Evolutionary conservation across 495 filamentous ascomycete genomes (phyloP).

Genomic region (Echria macrotheca): DNA sequence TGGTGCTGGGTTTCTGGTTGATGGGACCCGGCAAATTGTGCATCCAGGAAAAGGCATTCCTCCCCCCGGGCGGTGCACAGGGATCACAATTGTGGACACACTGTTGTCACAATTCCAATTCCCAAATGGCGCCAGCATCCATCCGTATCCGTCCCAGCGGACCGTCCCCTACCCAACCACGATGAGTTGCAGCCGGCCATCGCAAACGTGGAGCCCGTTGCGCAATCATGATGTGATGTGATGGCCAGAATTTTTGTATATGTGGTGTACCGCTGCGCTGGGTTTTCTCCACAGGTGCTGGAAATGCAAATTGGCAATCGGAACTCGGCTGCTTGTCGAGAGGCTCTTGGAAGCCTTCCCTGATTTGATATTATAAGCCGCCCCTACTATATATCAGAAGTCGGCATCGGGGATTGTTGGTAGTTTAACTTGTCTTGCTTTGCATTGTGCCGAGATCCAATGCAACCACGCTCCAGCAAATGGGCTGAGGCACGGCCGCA

Average conservation of each 20-base stretch:
- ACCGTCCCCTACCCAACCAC: neutral
- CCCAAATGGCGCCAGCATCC: too few species aligned
- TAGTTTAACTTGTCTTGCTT: neutral
- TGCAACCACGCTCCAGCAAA: constrained; percentile 2
- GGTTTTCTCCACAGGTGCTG: neutral
- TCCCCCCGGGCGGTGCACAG: too few species aligned
- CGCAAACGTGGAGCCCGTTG: neutral
- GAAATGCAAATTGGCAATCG: neutral
- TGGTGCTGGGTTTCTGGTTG: neutral
- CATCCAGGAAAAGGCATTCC: neutral
- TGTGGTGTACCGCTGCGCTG: neutral
- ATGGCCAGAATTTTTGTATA: neutral
- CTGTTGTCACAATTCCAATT: neutral
- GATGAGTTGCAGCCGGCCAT: neutral
- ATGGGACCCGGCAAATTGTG: neutral
- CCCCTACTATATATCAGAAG: neutral
- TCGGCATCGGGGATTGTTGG: neutral
- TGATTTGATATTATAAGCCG: neutral
- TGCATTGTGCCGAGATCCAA: constrained; percentile 6
- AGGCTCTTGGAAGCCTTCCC: too few species aligned
- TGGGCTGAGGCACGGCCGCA: neutral
- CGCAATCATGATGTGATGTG: neutral
- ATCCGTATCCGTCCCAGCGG: too few species aligned
- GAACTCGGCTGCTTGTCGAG: too few species aligned
- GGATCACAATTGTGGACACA: too few species aligned